Evolutionary conservation across 1,139 yeast genomes (phyloP).

Genomic region (Candida glucosophila): DNA sequence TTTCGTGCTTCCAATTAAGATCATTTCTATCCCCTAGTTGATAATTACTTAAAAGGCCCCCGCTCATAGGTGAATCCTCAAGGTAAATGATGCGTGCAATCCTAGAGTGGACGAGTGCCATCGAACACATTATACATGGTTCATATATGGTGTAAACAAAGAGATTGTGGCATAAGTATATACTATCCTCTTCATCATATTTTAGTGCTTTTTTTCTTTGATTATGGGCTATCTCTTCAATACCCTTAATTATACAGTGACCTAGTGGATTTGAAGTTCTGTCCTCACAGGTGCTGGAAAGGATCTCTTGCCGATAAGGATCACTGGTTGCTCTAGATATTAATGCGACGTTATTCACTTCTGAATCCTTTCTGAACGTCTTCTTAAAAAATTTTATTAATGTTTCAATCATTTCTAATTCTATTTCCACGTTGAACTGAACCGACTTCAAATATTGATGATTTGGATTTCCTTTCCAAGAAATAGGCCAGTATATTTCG

Average conservation of each 20-base stretch:
- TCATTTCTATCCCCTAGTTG: slow-evolving; percentile 65
- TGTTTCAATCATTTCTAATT: slow-evolving; percentile 26
- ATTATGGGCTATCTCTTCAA: slow-evolving; percentile 46
- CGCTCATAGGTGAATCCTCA: slow-evolving; percentile 23
- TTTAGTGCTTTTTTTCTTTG: slow-evolving; percentile 35
- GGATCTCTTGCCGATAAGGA: slow-evolving; percentile 7
- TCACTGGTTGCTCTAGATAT: slow-evolving; percentile 15
- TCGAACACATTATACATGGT: slow-evolving; percentile 93
- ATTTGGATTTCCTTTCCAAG: slow-evolving; percentile 90
- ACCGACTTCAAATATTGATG: slow-evolving; percentile 59
- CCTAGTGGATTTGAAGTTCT: slow-evolving; percentile 36
- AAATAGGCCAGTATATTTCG: slow-evolving; percentile 66
- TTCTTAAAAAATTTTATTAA: slow-evolving; percentile 8
- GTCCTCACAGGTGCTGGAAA: slow-evolving; percentile 15
- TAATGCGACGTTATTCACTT: slow-evolving; percentile 11
- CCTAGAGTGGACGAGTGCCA: slow-evolving; percentile 93
- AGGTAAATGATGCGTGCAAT: slow-evolving; percentile 61
- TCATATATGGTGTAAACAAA: slow-evolving; percentile 88
- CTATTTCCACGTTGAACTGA: slow-evolving; percentile 37
- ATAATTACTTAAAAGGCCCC: slow-evolving; percentile 57
- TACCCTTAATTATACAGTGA: slow-evolving; percentile 72
- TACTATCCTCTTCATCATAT: slow-evolving; percentile 8
- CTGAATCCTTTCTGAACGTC: slow-evolving; percentile 1
- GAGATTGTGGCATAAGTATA: slow-evolving; percentile 66
- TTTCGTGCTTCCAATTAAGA: slow-evolving; percentile 75